These are phyloP conservation scores for Suhomyces tanzawaensis DNA, from an alignment of 805 yeast genomes.

Conservation along the genomic window DNA sequence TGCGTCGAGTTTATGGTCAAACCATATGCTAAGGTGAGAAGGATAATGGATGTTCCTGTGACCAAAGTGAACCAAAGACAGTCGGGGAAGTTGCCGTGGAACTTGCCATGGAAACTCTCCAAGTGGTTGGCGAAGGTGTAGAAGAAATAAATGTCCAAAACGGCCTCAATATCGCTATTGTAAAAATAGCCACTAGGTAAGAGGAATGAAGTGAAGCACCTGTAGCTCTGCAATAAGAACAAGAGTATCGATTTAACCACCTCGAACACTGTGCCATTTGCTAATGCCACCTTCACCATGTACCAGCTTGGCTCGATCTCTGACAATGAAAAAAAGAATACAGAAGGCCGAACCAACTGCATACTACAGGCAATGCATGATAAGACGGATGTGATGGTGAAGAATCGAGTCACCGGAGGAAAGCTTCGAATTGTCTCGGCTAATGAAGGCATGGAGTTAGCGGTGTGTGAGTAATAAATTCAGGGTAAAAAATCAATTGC, in stretches of 20 bases:
- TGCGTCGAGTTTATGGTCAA: slow-evolving; percentile 17
- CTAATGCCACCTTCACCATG: neutral
- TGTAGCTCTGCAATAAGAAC: slow-evolving; percentile 30
- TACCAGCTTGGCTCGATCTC: neutral
- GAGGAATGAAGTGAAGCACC: slow-evolving; percentile 52
- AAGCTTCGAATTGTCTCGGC: slow-evolving; percentile 31
- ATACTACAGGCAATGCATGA: slow-evolving; percentile 15
- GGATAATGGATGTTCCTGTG: slow-evolving; percentile 46
- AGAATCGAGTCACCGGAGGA: slow-evolving; percentile 61
- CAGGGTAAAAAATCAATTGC: too few species aligned
- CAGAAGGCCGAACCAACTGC: slow-evolving; percentile 10
- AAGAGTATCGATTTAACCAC: neutral
- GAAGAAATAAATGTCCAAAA: slow-evolving; percentile 53
- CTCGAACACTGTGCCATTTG: neutral
- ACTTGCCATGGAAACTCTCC: slow-evolving; percentile 45
- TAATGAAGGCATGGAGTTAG: too few species aligned
- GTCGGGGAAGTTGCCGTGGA: slow-evolving; percentile 51
- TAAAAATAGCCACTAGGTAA: slow-evolving; percentile 35
- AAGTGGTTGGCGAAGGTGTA: slow-evolving; percentile 56
- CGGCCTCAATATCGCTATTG: slow-evolving; percentile 23
- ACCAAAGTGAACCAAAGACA: slow-evolving; percentile 53
- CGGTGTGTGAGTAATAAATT: too few species aligned
- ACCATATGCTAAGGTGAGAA: slow-evolving; percentile 29
- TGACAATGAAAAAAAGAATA: slow-evolving; percentile 6
- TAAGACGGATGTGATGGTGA: slow-evolving; percentile 48